Evolutionary conservation across 2,329 filamentous ascomycete genomes (phyloP), one percentile per base, ranked within the genome.

Genomic region (Ascochyta koolunga): DNA sequence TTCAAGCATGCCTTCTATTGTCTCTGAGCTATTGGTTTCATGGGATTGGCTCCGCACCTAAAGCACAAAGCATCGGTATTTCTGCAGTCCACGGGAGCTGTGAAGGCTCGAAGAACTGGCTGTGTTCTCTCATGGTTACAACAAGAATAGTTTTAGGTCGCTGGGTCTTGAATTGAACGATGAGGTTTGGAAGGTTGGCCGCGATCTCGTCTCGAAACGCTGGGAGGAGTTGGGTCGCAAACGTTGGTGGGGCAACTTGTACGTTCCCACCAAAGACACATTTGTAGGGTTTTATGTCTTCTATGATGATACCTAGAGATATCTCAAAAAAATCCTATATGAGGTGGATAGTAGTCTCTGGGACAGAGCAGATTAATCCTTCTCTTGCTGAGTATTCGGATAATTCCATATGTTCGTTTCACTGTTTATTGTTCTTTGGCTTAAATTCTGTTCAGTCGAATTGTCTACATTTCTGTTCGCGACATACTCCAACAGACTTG

Each of bases 41-140:
- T 50, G 35, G 52, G 33, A 37, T 46, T 5, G 2, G 24, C 38
- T 38, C 44, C 38, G 16, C 45, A 50, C 31, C 40, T 55, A 31
- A 40, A 50, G 39, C 32, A 45, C 35, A 41, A 50, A 38, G 45
- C 46, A 42, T 41, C 46, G 21, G 40, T 35, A 13, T 50, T 55
- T 37, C 52, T 55, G 39, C 15, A 55, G 52, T 42, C 52, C 52
- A 24, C 52, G 40, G n/a, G 52, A 55, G 27, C 18, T 50, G 40
- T 50, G 33, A 22, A 46, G 25, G 32, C 19, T 55, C 4, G 33
- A 24, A 19, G 52, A 55, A 27, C 27, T 55, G 22, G 45, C 24
- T 31, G 3, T 13, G 3, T 55, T 35, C 13, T 40, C 45, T 37
- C 16, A 1, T 10, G 24, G 46, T 38, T 55, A 31, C 29, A 50